Base-by-base conservation (phyloP, 495 filamentous ascomycete species). In the Jackrogersella multiformis region DNA sequence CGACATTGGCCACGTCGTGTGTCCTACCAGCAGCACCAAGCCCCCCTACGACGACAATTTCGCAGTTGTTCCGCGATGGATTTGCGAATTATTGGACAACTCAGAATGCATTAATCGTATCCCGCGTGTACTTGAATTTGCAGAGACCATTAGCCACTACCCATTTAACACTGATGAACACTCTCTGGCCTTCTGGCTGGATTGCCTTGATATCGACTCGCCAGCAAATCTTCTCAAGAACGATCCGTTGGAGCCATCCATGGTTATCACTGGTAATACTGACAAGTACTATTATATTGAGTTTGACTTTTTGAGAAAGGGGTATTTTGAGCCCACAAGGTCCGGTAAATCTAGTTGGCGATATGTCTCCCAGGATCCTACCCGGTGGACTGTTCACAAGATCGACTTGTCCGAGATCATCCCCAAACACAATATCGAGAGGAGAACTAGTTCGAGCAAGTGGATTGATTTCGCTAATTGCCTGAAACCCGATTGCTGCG, bases 391-490 rank as follows among this genome's bases (percentile, higher is more conserved):
- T 10, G 48, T 36, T 5, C 21, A 35, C 4, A 35, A 9, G 7
- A 36, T 52, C 30, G 48, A 52, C 28, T 15, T 52, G 15, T 32
- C 46, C 21, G 10, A 4, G 13, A 3, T 20, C 0, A 9, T 21
- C 2, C 15, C 30, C 8, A 2, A 20, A 52, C 9, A 13, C 2
- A 52, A 7, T 2, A 12, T 52, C 16, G 48, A 36, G 10, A 52
- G 21, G 30, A 9, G 18, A 6, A 21, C 30, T 0, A 28, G 30
- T 30, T 2, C 15, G n/a, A 52, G 32, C 32, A 5, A 35, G 8
- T 52, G 48, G 48, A 6, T 52, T 15, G 48, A 52, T 21, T 36
- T 52, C 30, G 48, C 30, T 18, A 52, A 52, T 10, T 21, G 13
- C 30, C 30, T 52, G 2, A 23, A 36, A 6, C 48, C 48, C 15